Base-by-base conservation (phyloP, 306 rosid species). In the Lathyrus oleraceus region DNA sequence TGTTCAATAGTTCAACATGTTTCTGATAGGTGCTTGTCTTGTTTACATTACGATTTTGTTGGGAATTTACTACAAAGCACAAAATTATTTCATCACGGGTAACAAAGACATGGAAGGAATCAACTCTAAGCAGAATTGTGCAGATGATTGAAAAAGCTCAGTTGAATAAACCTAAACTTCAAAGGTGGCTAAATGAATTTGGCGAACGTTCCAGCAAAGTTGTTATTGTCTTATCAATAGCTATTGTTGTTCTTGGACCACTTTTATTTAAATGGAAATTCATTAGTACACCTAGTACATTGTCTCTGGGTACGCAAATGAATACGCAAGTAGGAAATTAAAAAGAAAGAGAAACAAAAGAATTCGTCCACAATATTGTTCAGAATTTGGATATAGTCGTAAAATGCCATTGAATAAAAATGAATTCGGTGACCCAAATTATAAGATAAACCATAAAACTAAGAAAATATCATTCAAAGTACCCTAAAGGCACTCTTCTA, bases 111-210 rank as follows among this genome's bases (percentile, higher is more conserved):
- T 94, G 99, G 99, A 85, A 87, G 73, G 97, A 94, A 73, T 91
- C 99, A 21, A 94, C 99, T 53, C 88, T 88, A 51, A 91, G 76
- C 82, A 87, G 70, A 87, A 94, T 94, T 79, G 96, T 94, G 72
- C 97, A 94, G 76, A 76, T 94, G 89, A 94, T 97, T 60, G 96
- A 91, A 89, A 96, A 94, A 87, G 97, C 97, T 52, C 91, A 88
- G 65, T 75, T 84, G 83, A 94, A 86, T 79, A 91, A 84, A 81
- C 97, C 99, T 23, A 91, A 83, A 84, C 97, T 91, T 81, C 92
- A 94, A 81, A 88, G 99, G 82, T 94, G 99, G 99, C 83, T 94
- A 62, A 95, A 94, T 76, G 95, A 94, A 80, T 94, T 91, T 82
- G 97, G 99, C 21, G 99, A 94, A 79, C 87, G 72, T 25, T 94